Evolutionary conservation across 164 flowering plant species (phyloP).

Genomic region (Stephania yunnanensis): DNA sequence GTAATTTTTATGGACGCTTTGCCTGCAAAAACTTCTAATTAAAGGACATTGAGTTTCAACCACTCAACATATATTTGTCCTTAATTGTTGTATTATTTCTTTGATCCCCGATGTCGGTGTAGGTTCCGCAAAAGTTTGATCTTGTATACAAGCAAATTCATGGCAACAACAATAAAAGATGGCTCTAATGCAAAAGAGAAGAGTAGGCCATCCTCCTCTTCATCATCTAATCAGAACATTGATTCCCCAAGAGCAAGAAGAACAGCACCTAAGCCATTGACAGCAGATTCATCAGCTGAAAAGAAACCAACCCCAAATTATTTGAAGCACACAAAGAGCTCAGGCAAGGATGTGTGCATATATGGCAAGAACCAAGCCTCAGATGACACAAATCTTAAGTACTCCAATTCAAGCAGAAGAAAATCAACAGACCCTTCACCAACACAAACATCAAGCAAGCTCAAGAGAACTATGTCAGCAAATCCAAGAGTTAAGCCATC

Average conservation of each 20-base stretch:
- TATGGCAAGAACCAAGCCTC: slow-evolving; percentile 23
- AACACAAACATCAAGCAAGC: slow-evolving; percentile 22
- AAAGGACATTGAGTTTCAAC: no score
- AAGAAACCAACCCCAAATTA: slow-evolving; percentile 34
- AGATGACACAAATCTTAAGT: slow-evolving; percentile 13
- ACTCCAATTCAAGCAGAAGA: slow-evolving; percentile 19
- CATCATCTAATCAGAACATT: slow-evolving; percentile 12
- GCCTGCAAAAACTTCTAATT: no score
- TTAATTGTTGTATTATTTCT: background rate
- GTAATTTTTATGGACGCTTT: no score
- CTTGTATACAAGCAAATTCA: background rate
- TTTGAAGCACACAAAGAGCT: slow-evolving; percentile 45
- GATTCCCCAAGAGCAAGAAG: slow-evolving; percentile 13
- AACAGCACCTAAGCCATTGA: slow-evolving; percentile 4
- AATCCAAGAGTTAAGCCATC: background rate
- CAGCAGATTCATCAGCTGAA: slow-evolving; percentile 12
- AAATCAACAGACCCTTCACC: slow-evolving; percentile 37
- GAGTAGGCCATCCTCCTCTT: slow-evolving; percentile 17
- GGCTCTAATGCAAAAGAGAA: slow-evolving; percentile 20
- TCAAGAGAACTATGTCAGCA: slow-evolving; percentile 13
- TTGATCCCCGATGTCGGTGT: background rate
- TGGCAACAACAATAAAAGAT: slow-evolving; percentile 37
- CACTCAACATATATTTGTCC: no score
- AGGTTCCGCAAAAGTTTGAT: background rate
- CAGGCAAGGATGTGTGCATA: slow-evolving; percentile 25